Conservation (phyloP, 306 rosid genomes). For the Ormosia semicastrata region DNA sequence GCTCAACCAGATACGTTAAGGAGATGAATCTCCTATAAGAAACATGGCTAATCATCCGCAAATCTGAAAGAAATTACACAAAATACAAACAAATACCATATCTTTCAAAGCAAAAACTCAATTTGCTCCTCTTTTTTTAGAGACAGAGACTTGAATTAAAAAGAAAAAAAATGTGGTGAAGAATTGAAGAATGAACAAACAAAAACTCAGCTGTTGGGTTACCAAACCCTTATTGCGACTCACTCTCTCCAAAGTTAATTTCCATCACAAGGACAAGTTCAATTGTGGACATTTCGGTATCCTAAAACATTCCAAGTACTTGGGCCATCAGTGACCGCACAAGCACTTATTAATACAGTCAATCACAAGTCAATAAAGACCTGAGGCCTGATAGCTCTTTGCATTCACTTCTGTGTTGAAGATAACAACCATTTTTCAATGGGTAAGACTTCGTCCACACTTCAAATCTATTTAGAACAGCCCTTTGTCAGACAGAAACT, state of each 20-base stretch:
- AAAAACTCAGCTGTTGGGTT: background rate
- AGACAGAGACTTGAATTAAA: background rate
- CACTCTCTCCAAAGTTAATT: background rate
- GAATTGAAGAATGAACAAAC: background rate
- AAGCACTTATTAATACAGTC: constrained; percentile 10
- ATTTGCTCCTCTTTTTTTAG: background rate
- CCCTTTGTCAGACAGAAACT: constrained; percentile 26
- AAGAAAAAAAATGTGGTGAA: background rate
- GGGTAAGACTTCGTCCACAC: constrained; percentile 1
- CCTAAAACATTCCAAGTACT: constrained; percentile 3
- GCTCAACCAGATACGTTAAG: background rate
- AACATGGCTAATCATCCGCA: background rate
- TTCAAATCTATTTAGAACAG: constrained; percentile 12
- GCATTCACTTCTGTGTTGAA: constrained; percentile 1
- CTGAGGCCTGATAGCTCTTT: background rate
- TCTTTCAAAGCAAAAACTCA: background rate
- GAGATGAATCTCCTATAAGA: background rate
- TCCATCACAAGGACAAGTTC: constrained; percentile 11
- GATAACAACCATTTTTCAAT: background rate
- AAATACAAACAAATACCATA: background rate
- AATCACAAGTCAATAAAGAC: background rate
- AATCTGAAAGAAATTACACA: background rate
- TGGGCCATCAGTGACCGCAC: background rate
- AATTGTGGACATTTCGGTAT: background rate
- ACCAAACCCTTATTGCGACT: constrained; percentile 16